Conservation (phyloP, 140 eudicot species). For the Bidens hawaiensis region DNA sequence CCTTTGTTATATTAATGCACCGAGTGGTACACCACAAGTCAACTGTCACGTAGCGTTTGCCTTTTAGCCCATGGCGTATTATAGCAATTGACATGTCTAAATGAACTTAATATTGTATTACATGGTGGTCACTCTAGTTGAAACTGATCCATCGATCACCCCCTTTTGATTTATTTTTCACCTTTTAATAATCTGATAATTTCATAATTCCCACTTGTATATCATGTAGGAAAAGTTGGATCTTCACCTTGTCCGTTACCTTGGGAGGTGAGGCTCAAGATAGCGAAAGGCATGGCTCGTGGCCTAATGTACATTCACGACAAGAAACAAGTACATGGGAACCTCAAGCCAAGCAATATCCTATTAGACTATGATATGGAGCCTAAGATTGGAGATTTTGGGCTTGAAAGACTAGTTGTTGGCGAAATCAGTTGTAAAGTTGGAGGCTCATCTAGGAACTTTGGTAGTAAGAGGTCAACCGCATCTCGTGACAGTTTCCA, state of each 20-base stretch:
- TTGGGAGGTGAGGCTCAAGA: constrained; percentile 85
- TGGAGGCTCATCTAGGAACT: constrained; percentile 72
- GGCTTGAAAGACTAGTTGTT: constrained; percentile 67
- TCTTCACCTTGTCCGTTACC: constrained; percentile 91
- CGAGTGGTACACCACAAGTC: constrained; percentile 40
- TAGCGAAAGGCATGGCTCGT: constrained; percentile 93
- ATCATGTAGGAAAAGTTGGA: constrained; percentile 68
- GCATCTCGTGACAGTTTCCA: constrained; percentile 91
- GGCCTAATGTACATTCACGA: constrained; percentile 90
- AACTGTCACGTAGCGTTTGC: constrained; percentile 44
- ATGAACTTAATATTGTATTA: background rate
- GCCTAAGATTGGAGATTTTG: constrained; percentile 95
- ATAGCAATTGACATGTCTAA: constrained; percentile 34
- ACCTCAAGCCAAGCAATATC: constrained; percentile 83
- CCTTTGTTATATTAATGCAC: constrained; percentile 41
- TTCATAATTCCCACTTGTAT: constrained; percentile 10
- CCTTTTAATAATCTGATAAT: background rate
- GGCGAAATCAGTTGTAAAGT: constrained; percentile 66
- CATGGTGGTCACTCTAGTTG: constrained; percentile 27
- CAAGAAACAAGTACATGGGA: constrained; percentile 93
- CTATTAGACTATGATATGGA: constrained; percentile 79
- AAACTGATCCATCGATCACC: constrained; percentile 33
- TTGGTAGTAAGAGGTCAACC: constrained; percentile 91
- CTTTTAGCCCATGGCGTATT: constrained; percentile 30
- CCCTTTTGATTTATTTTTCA: background rate